A percentile compares a stretch with the other conserved stretches of the same genome.
Evolutionary conservation across 1,139 yeast species (phyloP).

Genomic region (Taphrina confusa): DNA sequence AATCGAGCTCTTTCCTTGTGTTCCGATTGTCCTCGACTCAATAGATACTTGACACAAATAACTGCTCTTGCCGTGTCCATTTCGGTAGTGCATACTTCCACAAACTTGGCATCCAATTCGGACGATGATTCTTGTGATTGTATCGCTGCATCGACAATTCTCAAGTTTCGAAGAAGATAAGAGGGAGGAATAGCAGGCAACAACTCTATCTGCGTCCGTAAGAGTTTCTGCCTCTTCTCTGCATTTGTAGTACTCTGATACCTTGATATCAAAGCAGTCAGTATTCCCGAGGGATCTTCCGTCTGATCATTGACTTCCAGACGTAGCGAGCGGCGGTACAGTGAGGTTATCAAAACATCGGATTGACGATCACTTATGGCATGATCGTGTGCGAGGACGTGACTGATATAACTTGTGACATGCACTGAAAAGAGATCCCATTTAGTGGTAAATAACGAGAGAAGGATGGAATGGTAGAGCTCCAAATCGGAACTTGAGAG

Average conservation of each 20-base stretch:
- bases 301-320: neutral
- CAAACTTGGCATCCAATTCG: neutral
- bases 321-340: conserved; percentile 14
- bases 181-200: conserved; percentile 6
- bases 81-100: conserved; percentile 22
- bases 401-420: neutral
- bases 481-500: neutral
- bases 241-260: neutral
- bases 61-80: conserved; percentile 27
- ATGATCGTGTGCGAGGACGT: conserved; percentile 11
- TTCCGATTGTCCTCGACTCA: neutral
- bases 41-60: neutral
- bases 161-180: neutral
- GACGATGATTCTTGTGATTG: neutral
- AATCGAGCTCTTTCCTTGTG: neutral
- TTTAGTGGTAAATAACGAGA: conserved; percentile 2
- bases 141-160: neutral
- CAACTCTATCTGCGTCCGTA: conserved; percentile 5
- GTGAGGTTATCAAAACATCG: conserved; percentile 4
- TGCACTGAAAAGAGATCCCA: neutral
- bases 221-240: neutral
- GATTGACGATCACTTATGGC: conserved; percentile 22
- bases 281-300: conserved; percentile 9
- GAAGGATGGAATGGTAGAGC: conserved; percentile 21
- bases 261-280: neutral